Percentiles rank a stretch among this genome's conserved stretches.
phyloP scores from a whole-genome alignment of 2,329 filamentous ascomycete genomes.

The Stagonosporopsis cucurbitacearum region DNA sequence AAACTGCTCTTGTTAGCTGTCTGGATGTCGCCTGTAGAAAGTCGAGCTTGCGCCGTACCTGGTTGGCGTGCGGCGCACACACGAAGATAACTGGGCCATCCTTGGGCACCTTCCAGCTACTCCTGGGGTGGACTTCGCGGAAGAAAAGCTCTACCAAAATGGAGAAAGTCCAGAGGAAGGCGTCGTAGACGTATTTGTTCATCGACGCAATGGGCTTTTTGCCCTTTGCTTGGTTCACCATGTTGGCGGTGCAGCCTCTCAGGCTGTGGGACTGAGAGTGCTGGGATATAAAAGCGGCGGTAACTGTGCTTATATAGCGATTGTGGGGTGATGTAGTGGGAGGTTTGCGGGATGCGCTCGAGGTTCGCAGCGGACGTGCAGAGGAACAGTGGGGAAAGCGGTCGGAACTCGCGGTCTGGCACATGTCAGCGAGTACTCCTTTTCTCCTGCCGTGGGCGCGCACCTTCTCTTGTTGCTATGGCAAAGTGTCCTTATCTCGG shows the following conservation, averaged over 20 bases:
- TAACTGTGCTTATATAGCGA: constrained; percentile 17
- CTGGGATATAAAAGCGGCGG: constrained; percentile 18
- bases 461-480: constrained; percentile 14
- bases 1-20: constrained; percentile 64
- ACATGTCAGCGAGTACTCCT: constrained; percentile 15
- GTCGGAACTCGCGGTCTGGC: constrained; percentile 16
- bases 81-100: constrained; percentile 92
- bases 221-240: constrained; percentile 31
- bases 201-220: constrained; percentile 57
- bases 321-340: constrained; percentile 21
- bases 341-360: constrained; percentile 14
- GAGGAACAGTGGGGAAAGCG: constrained; percentile 20
- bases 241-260: constrained; percentile 19
- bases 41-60: constrained; percentile 26
- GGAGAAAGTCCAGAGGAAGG: constrained; percentile 77
- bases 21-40: not conserved
- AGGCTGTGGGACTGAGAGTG: constrained; percentile 4
- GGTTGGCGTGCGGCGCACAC: constrained; percentile 92
- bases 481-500: not conserved
- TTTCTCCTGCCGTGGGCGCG: not conserved
- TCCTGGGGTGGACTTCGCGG: constrained; percentile 92
- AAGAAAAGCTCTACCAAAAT: constrained; percentile 96
- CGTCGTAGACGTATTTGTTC: constrained; percentile 77
- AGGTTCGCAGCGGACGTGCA: constrained; percentile 20
- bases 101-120: constrained; percentile 92